These are phyloP conservation scores for Cystobasidium onofrii DNA, from an alignment of 768 basidiomycete species.

Conservation along the genomic window DNA sequence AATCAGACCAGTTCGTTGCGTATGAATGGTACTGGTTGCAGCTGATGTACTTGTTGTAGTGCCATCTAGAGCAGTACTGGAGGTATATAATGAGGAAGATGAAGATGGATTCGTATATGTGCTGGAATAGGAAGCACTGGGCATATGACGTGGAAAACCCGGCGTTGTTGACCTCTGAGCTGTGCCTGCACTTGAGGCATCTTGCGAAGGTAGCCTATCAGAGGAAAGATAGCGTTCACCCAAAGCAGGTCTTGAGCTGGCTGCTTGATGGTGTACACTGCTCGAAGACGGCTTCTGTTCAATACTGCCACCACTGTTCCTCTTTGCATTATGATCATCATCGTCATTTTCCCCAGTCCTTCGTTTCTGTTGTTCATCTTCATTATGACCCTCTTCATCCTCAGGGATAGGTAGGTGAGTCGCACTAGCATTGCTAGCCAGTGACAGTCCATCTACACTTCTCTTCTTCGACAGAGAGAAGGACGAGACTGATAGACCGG, in stretches of 20 bases:
- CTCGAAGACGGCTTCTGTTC: neutral
- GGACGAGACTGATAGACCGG: neutral
- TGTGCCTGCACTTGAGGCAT: neutral
- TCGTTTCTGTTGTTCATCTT: neutral
- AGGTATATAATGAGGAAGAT: neutral
- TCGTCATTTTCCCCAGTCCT: neutral
- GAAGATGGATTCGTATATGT: neutral
- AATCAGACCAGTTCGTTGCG: constrained; percentile 1
- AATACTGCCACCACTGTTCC: neutral
- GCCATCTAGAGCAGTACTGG: neutral
- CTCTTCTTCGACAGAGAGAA: neutral
- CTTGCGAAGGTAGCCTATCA: neutral
- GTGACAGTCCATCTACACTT: neutral
- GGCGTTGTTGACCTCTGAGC: neutral
- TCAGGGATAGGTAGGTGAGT: neutral
- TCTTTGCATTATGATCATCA: neutral
- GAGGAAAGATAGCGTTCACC: constrained; percentile 3
- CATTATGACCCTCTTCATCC: neutral
- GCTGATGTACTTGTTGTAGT: neutral
- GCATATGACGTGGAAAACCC: constrained; percentile 4
- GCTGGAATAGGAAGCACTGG: neutral
- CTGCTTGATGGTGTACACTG: neutral
- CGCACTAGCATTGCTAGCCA: neutral
- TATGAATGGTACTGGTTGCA: neutral
- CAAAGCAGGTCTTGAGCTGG: neutral